Base-by-base conservation (phyloP, 768 basidiomycete species). In the Mrakia frigida region DNA sequence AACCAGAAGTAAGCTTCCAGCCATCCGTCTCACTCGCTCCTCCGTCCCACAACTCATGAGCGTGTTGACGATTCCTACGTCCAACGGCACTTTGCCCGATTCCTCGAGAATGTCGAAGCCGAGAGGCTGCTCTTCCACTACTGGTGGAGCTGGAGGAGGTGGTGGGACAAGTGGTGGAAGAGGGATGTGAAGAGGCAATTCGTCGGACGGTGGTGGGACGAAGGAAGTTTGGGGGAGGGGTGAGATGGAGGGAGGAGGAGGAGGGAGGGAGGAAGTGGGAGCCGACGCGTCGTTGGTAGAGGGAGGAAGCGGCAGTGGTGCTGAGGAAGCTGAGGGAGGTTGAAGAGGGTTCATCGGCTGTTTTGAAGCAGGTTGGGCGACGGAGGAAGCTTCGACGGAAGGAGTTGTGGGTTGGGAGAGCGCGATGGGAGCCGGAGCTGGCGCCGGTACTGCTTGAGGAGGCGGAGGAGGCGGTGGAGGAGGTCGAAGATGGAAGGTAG, bases 61-160 rank as follows among this genome's bases (percentile, higher is more conserved):
- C 79, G 93, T 92, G 82, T 96, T 94, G 84, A 92, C 92, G 77
- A 97, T 92, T 11, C 93, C 94, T 14, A 95, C 91, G 81, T 97
- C 94, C 74, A 97, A 85, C 1, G 95, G 94, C 56, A 95, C 86
- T 82, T 94, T 95, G 83, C 90, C 90, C 28, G 94, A 91, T 84
- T 95, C 94, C 80, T 88, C 90, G 74, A 87, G 87, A 5, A 95
- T 88, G 82, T 96, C 94, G 81, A 82, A 74, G 16, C 52, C 59
- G 33, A 77, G 75, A 21, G 76, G 77, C 4, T 76, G 77, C 13
- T 78, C 69, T 31, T 52, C 76, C 25, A 50, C 61, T 23, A 60
- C 31, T 50, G 61, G 63, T 11, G 61, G 41, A 6, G 21, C 43
- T 11, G 39, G 43, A 18, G 53, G 52, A 37, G 53, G 31, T 21